Evolutionary conservation across 805 yeast genomes (phyloP).

Genomic region (Saturnispora diversa): DNA sequence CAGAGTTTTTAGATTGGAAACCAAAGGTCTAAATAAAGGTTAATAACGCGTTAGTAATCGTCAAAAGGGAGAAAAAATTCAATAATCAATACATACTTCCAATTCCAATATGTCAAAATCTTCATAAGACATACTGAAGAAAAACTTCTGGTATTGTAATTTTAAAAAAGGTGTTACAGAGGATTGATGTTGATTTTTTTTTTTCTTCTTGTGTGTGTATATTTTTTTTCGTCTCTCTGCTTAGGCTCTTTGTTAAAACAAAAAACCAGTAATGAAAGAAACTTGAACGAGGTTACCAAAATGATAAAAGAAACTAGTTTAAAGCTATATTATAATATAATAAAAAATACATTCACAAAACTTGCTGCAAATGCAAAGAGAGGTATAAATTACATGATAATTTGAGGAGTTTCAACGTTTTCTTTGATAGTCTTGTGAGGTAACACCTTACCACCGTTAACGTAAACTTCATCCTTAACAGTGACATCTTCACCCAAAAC

Average conservation of each 20-base stretch:
- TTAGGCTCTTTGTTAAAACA: no score
- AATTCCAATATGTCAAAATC: slow-evolving; percentile 17
- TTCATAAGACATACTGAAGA: slow-evolving; percentile 10
- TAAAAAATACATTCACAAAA: not conserved
- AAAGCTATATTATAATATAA: not conserved
- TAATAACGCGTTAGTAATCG: slow-evolving; percentile 14
- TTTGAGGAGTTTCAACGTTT: slow-evolving; percentile 95
- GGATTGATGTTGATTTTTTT: not conserved
- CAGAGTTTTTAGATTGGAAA: slow-evolving; percentile 22
- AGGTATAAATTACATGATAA: slow-evolving; percentile 68
- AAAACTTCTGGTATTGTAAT: not conserved
- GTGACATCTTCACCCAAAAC: slow-evolving; percentile 99
- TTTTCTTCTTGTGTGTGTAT: no score
- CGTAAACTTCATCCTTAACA: slow-evolving; percentile 96
- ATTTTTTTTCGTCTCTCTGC: no score
- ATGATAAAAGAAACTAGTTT: no score
- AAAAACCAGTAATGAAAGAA: no score
- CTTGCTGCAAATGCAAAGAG: not conserved
- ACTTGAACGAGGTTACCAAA: no score
- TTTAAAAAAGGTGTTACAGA: not conserved
- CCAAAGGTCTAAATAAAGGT: slow-evolving; percentile 23
- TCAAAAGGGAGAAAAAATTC: not conserved
- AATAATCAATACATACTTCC: slow-evolving; percentile 19
- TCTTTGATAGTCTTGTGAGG: slow-evolving; percentile 97
- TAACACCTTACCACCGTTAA: slow-evolving; percentile 97